These are phyloP conservation scores for Schwanniomyces pseudopolymorphus DNA, from an alignment of 805 yeast species.

Conservation along the genomic window DNA sequence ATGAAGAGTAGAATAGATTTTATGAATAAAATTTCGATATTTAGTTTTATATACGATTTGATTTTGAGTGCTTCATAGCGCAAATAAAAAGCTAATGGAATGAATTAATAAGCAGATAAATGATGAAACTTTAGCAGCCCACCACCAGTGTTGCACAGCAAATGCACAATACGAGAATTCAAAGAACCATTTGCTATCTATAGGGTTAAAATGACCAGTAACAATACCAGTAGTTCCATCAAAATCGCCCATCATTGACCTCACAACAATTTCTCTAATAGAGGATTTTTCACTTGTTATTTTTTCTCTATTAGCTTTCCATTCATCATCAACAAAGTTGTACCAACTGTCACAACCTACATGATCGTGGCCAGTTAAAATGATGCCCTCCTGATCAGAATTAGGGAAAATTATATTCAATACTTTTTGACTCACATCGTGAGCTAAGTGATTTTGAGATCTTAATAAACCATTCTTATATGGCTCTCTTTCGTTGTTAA, in stretches of 20 bases:
- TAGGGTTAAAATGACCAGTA: conserved; percentile 63
- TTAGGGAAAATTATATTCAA: conserved; percentile 70
- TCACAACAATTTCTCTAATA: conserved; percentile 77
- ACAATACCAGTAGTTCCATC: conserved; percentile 86
- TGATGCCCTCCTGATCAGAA: conserved; percentile 65
- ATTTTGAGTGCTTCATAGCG: not conserved
- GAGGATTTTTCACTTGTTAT: conserved; percentile 23
- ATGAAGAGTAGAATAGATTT: not conserved
- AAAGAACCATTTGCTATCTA: conserved; percentile 57
- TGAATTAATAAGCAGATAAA: conserved; percentile 32
- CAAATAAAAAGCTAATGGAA: conserved; percentile 16
- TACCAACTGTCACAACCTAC: conserved; percentile 84
- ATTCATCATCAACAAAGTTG: conserved; percentile 42
- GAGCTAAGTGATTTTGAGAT: conserved; percentile 81
- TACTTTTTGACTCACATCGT: conserved; percentile 64
- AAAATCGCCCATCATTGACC: conserved; percentile 95
- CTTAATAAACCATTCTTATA: conserved; percentile 70
- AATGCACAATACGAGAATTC: conserved; percentile 76
- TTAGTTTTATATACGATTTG: not conserved
- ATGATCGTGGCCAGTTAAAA: conserved; percentile 94
- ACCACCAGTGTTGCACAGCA: conserved; percentile 90
- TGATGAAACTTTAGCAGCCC: conserved; percentile 68
- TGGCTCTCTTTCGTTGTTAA: conserved; percentile 55
- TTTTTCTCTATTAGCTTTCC: conserved; percentile 58
- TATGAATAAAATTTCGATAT: conserved; percentile 1